These are phyloP conservation scores for Urtica urens DNA, from an alignment of 306 rosid species.

Conservation along the genomic window DNA sequence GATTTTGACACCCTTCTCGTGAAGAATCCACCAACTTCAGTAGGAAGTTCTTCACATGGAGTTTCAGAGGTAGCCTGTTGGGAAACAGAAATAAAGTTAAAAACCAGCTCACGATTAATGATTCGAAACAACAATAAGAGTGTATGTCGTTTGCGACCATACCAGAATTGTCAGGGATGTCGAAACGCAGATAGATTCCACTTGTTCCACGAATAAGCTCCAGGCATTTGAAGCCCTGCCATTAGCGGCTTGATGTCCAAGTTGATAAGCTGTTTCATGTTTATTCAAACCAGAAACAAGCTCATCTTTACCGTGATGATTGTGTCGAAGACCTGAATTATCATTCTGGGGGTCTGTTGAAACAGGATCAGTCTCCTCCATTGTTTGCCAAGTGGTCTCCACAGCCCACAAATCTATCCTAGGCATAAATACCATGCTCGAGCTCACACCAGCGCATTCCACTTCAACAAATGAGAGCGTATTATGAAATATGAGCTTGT, in stretches of 20 bases:
- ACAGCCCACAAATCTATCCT: conserved; percentile 92
- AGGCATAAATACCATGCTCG: conserved; percentile 75
- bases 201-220: conserved; percentile 80
- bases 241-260: conserved; percentile 18
- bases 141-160: conserved; percentile 4
- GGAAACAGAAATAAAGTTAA: conserved; percentile 14
- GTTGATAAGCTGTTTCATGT: conserved; percentile 26
- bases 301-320: conserved; percentile 28
- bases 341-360: conserved; percentile 23
- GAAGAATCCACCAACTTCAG: conserved; percentile 55
- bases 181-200: conserved; percentile 60
- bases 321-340: conserved; percentile 15
- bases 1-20: conserved; percentile 31
- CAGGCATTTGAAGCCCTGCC: conserved; percentile 56
- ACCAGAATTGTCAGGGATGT: conserved; percentile 80
- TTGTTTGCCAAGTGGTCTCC: conserved; percentile 30
- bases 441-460: conserved; percentile 58
- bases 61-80: conserved; percentile 78
- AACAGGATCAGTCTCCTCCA: conserved; percentile 34
- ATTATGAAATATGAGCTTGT: background rate
- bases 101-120: too few species aligned
- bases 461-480: conserved; percentile 39
- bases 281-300: conserved; percentile 22
- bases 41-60: conserved; percentile 56
- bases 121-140: background rate